Evolutionary conservation across 208 protist genomes (phyloP).

Genomic region (Wallacemonas sp.): DNA sequence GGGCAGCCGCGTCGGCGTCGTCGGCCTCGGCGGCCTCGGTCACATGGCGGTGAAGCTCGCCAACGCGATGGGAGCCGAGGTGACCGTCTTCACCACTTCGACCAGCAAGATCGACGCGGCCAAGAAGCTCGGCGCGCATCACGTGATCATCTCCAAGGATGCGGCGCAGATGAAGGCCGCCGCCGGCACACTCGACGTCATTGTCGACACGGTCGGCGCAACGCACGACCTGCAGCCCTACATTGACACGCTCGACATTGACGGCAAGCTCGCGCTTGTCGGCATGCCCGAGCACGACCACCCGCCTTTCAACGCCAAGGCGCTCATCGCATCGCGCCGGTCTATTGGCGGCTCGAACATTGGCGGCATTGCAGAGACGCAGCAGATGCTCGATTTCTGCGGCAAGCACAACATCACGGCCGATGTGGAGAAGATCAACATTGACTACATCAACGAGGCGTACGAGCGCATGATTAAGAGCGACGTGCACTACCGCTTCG

Average conservation of each 20-base stretch:
- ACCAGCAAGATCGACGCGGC: constrained; percentile 38
- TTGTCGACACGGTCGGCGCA: constrained; percentile 52
- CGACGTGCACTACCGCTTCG: constrained; percentile 48
- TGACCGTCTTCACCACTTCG: constrained; percentile 63
- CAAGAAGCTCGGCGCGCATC: constrained; percentile 51
- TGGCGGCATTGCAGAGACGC: constrained; percentile 47
- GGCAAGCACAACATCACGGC: constrained; percentile 48
- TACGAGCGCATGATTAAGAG: constrained; percentile 44
- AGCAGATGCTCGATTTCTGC: constrained; percentile 74
- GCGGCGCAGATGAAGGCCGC: constrained; percentile 41
- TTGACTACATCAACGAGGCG: constrained; percentile 51
- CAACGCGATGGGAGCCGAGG: constrained; percentile 60
- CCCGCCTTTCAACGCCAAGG: constrained; percentile 31
- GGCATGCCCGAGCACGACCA: constrained; percentile 40
- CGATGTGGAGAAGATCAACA: constrained; percentile 44
- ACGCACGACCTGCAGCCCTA: constrained; percentile 41
- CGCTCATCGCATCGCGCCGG: constrained; percentile 24
- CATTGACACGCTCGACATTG: constrained; percentile 33
- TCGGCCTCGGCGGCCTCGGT: constrained; percentile 80
- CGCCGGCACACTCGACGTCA: constrained; percentile 31
- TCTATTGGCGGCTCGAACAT: constrained; percentile 48
- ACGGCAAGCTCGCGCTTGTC: constrained; percentile 42
- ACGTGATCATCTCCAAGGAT: constrained; percentile 46
- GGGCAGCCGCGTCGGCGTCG: constrained; percentile 51
- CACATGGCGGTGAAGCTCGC: constrained; percentile 78